These are phyloP conservation scores for Trichoderma guizhouense DNA, from an alignment of 2,329 filamentous ascomycete genomes.

Conservation along the genomic window DNA sequence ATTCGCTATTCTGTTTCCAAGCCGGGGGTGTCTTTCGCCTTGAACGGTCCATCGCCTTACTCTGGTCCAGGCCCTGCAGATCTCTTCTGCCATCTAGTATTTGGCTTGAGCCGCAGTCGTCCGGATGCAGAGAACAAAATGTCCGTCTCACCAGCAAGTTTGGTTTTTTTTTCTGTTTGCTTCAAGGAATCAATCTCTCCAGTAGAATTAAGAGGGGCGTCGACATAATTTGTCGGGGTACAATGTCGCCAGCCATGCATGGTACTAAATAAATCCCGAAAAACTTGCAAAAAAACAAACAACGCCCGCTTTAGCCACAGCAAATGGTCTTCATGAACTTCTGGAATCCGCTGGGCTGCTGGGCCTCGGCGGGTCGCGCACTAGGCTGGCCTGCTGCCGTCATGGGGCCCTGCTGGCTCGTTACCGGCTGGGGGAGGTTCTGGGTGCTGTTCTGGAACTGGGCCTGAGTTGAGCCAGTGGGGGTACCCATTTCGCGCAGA, in stretches of 20 bases:
- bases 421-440: slow-evolving; percentile 69
- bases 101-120: background rate
- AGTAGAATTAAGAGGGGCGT: slow-evolving; percentile 13
- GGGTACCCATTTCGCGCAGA: slow-evolving; percentile 73
- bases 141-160: slow-evolving; percentile 2
- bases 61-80: background rate
- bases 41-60: slow-evolving; percentile 1
- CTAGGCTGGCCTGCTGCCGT: slow-evolving; percentile 51
- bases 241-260: slow-evolving; percentile 13
- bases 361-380: slow-evolving; percentile 61
- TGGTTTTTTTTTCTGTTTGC: background rate
- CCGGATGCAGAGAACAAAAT: background rate
- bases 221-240: slow-evolving; percentile 13
- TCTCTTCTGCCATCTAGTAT: background rate
- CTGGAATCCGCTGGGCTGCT: slow-evolving; percentile 73
- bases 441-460: slow-evolving; percentile 96
- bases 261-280: slow-evolving; percentile 27
- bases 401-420: slow-evolving; percentile 59
- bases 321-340: slow-evolving; percentile 92
- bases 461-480: slow-evolving; percentile 87
- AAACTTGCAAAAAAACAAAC: slow-evolving; percentile 3
- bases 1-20: slow-evolving; percentile 14
- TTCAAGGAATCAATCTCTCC: slow-evolving; percentile 12
- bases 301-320: slow-evolving; percentile 62
- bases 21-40: slow-evolving; percentile 1